These are phyloP conservation scores for Tolypocladium tropicale DNA, from an alignment of 2,329 filamentous ascomycete species.

Conservation along the genomic window DNA sequence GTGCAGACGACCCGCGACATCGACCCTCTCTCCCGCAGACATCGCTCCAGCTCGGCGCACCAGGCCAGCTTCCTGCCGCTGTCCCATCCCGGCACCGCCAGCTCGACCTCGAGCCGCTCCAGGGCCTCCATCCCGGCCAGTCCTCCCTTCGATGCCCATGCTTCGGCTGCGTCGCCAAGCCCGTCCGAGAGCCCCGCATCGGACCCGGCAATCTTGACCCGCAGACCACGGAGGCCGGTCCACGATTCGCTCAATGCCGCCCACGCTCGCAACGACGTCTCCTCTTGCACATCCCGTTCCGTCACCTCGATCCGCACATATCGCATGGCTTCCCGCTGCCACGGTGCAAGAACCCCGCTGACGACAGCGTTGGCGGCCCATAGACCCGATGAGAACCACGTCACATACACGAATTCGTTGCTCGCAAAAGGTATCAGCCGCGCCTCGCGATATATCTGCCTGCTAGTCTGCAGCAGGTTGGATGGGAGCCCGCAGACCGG, in stretches of 20 bases:
- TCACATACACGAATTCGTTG: constrained; percentile 37
- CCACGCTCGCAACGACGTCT: constrained; percentile 21
- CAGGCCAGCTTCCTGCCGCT: constrained; percentile 21
- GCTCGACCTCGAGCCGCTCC: constrained; percentile 29
- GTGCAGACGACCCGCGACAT: constrained; percentile 12
- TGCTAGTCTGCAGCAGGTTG: constrained; percentile 24
- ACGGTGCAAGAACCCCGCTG: constrained; percentile 20
- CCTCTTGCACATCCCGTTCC: constrained; percentile 22
- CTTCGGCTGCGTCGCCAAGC: constrained; percentile 3
- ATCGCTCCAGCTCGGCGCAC: constrained; percentile 20
- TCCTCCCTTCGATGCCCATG: constrained; percentile 16
- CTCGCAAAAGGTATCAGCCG: constrained; percentile 26
- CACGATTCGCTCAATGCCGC: constrained; percentile 23
- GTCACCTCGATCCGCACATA: constrained; percentile 31
- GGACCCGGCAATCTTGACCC: constrained; percentile 25
- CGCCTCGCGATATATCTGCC: constrained; percentile 32
- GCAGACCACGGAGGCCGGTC: constrained; percentile 26
- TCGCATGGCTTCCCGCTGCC: constrained; percentile 32
- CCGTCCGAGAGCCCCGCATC: background rate
- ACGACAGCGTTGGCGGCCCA: constrained; percentile 28
- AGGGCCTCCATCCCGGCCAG: constrained; percentile 20
- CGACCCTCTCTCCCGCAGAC: constrained; percentile 11
- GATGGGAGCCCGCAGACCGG: constrained; percentile 30
- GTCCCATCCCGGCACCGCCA: constrained; percentile 21
- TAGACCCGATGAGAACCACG: constrained; percentile 34